Evolutionary conservation across 2,329 filamentous ascomycete species (phyloP), one percentile per base, ranked within the genome.

Genomic region (Calonectria honghensis): DNA sequence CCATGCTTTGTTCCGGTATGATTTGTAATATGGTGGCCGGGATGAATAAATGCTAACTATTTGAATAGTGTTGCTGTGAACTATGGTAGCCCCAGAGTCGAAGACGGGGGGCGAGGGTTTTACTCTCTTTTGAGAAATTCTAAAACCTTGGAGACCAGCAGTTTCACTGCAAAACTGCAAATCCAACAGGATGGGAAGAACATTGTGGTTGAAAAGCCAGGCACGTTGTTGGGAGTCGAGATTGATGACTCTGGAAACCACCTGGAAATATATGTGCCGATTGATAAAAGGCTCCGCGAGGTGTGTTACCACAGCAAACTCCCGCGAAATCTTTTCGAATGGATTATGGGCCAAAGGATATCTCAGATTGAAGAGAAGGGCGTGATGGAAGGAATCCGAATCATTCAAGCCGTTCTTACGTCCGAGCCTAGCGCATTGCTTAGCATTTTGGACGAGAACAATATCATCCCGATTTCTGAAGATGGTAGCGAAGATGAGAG

Each of bases 191-290:
- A 82, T 4, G 82, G 79, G 0, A 63, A 63, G 2, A 18, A 70
- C 1, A 27, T 81, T 0, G 51, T 68, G 0, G 73, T 79, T 9
- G 71, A 79, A 1, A 73, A 59, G 18, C 79, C 78, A 7, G 74
- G 79, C 1, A 27, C 13, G 39, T 14, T 2, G 14, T 50, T 18
- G 61, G 35, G 4, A 41, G 84, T 3, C 83, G 7, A 85, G 9
- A 77, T 87, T n/a, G 75, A 80, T 0, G 83, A 85, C 11, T 65
- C 71, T 0, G 24, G 64, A 0, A 68, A 31, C 0, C 16, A 32
- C 0, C 74, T 85, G 5, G 77, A 74, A 4, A 66, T 86, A 0
- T 86, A 83, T n/a, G 70, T 87, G 0, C 85, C 85, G 0, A 75
- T 74, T 5, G 66, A 81, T 13, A 77, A 75, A 16, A 73, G 79